Conservation (phyloP, 768 basidiomycete genomes). For the Bullera alba region DNA sequence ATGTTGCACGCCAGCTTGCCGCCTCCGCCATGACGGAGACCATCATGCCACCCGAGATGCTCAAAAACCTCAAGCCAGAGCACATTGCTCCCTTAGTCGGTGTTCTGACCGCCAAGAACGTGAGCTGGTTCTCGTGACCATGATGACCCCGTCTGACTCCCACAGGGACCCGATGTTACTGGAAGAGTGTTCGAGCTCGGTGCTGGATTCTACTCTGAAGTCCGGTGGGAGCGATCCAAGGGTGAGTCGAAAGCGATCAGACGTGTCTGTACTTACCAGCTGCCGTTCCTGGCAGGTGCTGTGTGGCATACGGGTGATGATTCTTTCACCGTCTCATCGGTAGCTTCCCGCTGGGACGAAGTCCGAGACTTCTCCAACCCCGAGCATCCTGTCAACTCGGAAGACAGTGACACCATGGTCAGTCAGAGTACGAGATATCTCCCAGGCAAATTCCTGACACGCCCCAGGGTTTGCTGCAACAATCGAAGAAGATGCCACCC, state of each 20-base stretch:
- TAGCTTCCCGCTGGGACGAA: constrained; percentile 75
- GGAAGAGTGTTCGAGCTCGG: constrained; percentile 75
- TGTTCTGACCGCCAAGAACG: constrained; percentile 78
- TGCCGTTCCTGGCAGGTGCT: constrained; percentile 36
- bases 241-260: constrained; percentile 47
- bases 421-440: neutral
- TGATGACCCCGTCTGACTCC: neutral
- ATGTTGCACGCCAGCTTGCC: constrained; percentile 58
- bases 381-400: constrained; percentile 58
- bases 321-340: constrained; percentile 89
- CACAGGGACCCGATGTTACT: constrained; percentile 43
- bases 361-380: constrained; percentile 70
- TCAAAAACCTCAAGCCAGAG: constrained; percentile 82
- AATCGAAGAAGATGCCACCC: constrained; percentile 56
- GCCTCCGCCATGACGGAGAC: constrained; percentile 95
- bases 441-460: neutral
- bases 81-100: constrained; percentile 88
- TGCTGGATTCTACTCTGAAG: constrained; percentile 82
- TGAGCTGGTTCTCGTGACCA: constrained; percentile 6
- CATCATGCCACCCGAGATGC: constrained; percentile 86
- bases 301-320: constrained; percentile 77
- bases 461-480: constrained; percentile 56
- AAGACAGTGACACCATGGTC: constrained; percentile 51
- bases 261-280: neutral
- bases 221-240: constrained; percentile 86